Evolutionary conservation across 1,139 yeast species (phyloP), one percentile per base, ranked within the genome.

Genomic region (Yamadazyma epiphylla): DNA sequence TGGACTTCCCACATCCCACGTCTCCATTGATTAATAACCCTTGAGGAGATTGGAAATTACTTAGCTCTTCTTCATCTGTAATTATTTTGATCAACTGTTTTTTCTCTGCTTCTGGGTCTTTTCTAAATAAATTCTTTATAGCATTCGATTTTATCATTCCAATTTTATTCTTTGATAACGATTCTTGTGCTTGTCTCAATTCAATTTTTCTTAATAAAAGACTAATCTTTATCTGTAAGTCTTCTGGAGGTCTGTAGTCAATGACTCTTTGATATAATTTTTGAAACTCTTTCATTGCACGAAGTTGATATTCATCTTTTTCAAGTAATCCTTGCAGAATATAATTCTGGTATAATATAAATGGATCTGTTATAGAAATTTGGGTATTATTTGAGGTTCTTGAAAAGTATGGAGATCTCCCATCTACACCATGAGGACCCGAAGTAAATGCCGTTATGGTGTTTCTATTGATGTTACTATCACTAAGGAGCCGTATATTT

Each of bases 1-100:
- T 75, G 2, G 86, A 77, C 46, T 81, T 81, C 2, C 89, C 89
- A 46, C 84, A 77, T 0, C 88, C 88, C 3, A 81, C 88, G 39
- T 78, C 87, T 2, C 89, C 89, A 47, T 80, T 79, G 5, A 81
- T 54, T 28, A 81, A 48, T 4, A 81, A 53, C 0, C 89, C 88
- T 36, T 73, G 80, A 0, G 88, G 88, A 0, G 82, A 63, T 2
- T 70, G 60, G 38, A 77, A 65, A 33, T 71, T 66, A n/a, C 55
- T 47, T 26, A 80, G 49, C 41, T 78, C 84, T 36, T 81, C 87
- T 43, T 79, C 85, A 46, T 78, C 83, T 1, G 76, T 67, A 17
- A 81, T 51, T n/a, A 65, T 65, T 36, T 53, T 56, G 10, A 80
- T 61, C 30, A 81, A 38, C 30, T 58, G 60, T 10, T 43, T 49